A percentile compares a stretch with the other conserved stretches of the same genome.
These are phyloP conservation scores for Exsudoporus frostii DNA, from an alignment of 768 basidiomycete genomes.

Conservation along the genomic window DNA sequence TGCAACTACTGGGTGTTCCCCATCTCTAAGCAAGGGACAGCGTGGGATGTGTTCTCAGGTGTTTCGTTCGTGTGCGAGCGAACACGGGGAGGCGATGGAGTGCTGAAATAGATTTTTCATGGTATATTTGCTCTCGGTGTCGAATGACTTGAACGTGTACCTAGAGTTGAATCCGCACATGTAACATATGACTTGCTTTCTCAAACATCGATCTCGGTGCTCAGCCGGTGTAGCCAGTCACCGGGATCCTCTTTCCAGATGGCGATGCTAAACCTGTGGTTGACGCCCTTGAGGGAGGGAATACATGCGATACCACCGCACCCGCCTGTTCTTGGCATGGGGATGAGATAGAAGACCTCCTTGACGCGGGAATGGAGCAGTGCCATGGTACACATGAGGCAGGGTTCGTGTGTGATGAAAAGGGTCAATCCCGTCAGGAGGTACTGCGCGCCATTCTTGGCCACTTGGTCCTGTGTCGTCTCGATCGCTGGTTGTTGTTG, in stretches of 20 bases:
- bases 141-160: not conserved
- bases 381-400: slow-evolving; percentile 98
- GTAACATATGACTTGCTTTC: not conserved
- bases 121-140: not conserved
- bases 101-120: slow-evolving; percentile 1
- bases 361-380: slow-evolving; percentile 92
- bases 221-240: slow-evolving; percentile 15
- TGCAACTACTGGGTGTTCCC: not conserved
- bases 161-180: not conserved
- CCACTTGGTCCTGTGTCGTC: slow-evolving; percentile 7
- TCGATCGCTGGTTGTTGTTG: not conserved
- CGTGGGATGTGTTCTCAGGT: slow-evolving; percentile 3
- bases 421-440: slow-evolving; percentile 80
- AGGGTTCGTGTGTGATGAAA: slow-evolving; percentile 95
- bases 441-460: slow-evolving; percentile 73
- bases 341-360: slow-evolving; percentile 71
- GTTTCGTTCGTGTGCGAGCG: not conserved
- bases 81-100: not conserved
- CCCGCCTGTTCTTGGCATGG: slow-evolving; percentile 80
- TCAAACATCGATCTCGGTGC: slow-evolving; percentile 30
- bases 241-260: slow-evolving; percentile 48
- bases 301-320: slow-evolving; percentile 77
- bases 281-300: slow-evolving; percentile 79
- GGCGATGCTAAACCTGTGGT: slow-evolving; percentile 80
- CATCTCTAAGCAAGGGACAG: slow-evolving; percentile 14